A percentile compares a stretch with the other conserved stretches of the same genome.
These are phyloP conservation scores for Pichia cactophila DNA, from an alignment of 1,139 yeast species.

Conservation along the genomic window DNA sequence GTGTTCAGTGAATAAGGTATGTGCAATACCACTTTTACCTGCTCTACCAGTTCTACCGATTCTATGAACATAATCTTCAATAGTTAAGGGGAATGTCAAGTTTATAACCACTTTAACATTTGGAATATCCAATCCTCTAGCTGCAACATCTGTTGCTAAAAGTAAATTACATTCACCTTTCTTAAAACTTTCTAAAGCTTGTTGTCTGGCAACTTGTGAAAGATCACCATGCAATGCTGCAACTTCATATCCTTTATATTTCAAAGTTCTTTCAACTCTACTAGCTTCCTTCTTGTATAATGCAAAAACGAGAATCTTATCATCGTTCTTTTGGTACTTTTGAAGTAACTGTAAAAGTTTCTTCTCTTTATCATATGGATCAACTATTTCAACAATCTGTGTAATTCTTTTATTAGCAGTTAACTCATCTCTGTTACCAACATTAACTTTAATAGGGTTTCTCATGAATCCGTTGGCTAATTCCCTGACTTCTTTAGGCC, in stretches of 20 bases:
- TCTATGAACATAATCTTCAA: constrained; percentile 96
- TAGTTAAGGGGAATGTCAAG: constrained; percentile 93
- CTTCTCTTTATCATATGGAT: constrained; percentile 75
- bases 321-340: constrained; percentile 66
- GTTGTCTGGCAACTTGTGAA: constrained; percentile 86
- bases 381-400: constrained; percentile 89
- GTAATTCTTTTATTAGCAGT: constrained; percentile 90
- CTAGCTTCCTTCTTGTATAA: constrained; percentile 94
- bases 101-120: constrained; percentile 94
- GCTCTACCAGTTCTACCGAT: constrained; percentile 99
- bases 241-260: constrained; percentile 66
- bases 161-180: constrained; percentile 66
- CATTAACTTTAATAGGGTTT: constrained; percentile 75
- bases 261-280: constrained; percentile 72
- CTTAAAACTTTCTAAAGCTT: constrained; percentile 80
- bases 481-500: constrained; percentile 91
- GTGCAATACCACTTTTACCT: constrained; percentile 90
- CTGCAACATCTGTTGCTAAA: constrained; percentile 98
- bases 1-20: constrained; percentile 91
- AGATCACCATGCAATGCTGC: constrained; percentile 97
- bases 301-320: constrained; percentile 86
- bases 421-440: constrained; percentile 91
- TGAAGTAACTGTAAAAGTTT: constrained; percentile 62
- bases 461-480: constrained; percentile 82
- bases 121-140: constrained; percentile 96